phyloP scores from a whole-genome alignment of 768 basidiomycete species.

The Chalciporus pseudorubinellus region DNA sequence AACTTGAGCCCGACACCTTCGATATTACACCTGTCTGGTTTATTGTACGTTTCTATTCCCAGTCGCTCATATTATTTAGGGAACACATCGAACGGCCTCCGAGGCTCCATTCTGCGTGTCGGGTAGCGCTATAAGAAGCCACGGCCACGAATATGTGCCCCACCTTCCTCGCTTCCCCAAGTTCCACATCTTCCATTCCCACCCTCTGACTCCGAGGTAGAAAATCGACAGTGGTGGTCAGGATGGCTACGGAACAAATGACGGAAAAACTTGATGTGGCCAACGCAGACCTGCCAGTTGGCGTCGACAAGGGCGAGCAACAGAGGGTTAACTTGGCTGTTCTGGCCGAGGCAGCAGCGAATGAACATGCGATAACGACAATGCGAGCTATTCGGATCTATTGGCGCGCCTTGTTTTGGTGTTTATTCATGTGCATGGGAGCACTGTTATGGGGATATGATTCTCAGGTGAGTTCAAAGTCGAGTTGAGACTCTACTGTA shows the following conservation, averaged over 20 bases:
- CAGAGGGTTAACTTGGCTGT: constrained; percentile 13
- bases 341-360: constrained; percentile 22
- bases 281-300: background rate
- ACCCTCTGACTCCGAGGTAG: too few species aligned
- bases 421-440: constrained; percentile 23
- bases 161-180: too few species aligned
- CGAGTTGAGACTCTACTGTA: too few species aligned
- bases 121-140: too few species aligned
- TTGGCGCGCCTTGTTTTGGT: constrained; percentile 27
- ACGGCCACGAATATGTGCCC: too few species aligned
- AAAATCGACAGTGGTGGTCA: too few species aligned
- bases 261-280: constrained; percentile 2
- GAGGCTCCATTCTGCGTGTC: too few species aligned
- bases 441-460: constrained; percentile 29
- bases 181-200: background rate
- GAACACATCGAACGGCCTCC: too few species aligned
- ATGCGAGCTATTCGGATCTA: constrained; percentile 20
- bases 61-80: too few species aligned
- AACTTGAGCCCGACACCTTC: too few species aligned
- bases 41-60: too few species aligned
- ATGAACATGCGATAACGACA: constrained; percentile 19
- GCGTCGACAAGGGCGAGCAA: constrained; percentile 7
- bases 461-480: constrained; percentile 15
- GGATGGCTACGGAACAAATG: constrained; percentile 3
- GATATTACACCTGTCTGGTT: too few species aligned